Conservation (phyloP, 768 basidiomycete species). For the Hygrocybe punicea region DNA sequence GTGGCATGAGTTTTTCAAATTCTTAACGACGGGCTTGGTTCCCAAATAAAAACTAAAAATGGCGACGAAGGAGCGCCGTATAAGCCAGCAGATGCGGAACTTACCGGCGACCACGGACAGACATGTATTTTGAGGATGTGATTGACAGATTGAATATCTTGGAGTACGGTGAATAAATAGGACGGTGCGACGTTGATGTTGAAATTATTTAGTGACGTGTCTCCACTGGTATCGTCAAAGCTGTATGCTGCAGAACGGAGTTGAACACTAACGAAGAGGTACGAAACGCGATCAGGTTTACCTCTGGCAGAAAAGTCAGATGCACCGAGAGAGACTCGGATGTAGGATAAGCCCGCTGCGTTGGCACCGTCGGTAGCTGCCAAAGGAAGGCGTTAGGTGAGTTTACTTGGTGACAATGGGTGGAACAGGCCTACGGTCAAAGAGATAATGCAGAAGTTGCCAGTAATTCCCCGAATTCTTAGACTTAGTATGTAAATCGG, state of each 20-base stretch:
- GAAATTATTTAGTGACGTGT: conserved; percentile 57
- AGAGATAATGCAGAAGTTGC: conserved; percentile 55
- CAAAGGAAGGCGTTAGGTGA: background rate
- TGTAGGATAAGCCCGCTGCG: conserved; percentile 64
- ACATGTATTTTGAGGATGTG: conserved; percentile 50
- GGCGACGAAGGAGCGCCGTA: no score
- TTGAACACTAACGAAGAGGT: background rate
- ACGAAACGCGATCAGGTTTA: conserved; percentile 25
- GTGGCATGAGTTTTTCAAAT: background rate
- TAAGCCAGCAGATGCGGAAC: conserved; percentile 23
- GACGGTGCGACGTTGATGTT: conserved; percentile 56
- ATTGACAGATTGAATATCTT: conserved; percentile 62
- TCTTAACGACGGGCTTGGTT: no score
- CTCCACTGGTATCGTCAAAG: conserved; percentile 59
- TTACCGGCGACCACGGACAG: conserved; percentile 72
- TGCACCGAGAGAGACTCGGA: conserved; percentile 69
- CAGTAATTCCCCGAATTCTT: conserved; percentile 56
- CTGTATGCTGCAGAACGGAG: conserved; percentile 40
- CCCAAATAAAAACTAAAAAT: no score
- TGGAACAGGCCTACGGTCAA: conserved; percentile 20
- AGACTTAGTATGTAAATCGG: conserved; percentile 28
- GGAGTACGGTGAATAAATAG: conserved; percentile 58
- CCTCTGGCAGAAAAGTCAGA: conserved; percentile 65
- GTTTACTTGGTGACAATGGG: background rate
- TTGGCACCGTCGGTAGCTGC: conserved; percentile 56